Percentiles rank a stretch among this genome's conserved stretches.
Evolutionary conservation across 164 flowering plant species (phyloP).

Genomic region (Magnolia sinica): DNA sequence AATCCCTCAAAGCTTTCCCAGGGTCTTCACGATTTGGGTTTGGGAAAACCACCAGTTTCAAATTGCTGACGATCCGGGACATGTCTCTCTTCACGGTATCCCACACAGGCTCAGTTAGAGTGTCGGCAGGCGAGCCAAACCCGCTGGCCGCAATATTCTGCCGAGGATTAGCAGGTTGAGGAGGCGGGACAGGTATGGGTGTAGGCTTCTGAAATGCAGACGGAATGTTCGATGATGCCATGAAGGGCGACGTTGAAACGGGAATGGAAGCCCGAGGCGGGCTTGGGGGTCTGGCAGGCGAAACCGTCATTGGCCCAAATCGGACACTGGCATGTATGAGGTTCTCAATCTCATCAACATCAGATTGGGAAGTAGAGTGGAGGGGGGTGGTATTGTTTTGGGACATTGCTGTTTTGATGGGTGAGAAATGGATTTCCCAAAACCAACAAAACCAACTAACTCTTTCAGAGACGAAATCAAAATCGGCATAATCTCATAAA

Average conservation of each 20-base stretch:
- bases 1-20: slow-evolving; percentile 92
- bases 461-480: no score
- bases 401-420: slow-evolving; percentile 32
- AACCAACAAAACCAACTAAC: no score
- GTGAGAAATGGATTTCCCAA: background rate
- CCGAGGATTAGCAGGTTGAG: slow-evolving; percentile 15
- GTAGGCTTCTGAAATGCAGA: slow-evolving; percentile 24
- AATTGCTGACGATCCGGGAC: slow-evolving; percentile 81
- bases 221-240: slow-evolving; percentile 43
- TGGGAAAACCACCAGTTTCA: slow-evolving; percentile 96
- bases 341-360: slow-evolving; percentile 96
- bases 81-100: slow-evolving; percentile 94
- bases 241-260: slow-evolving; percentile 71
- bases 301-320: slow-evolving; percentile 55
- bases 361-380: slow-evolving; percentile 85
- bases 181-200: slow-evolving; percentile 21
- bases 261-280: slow-evolving; percentile 84
- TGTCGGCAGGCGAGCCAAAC: slow-evolving; percentile 74
- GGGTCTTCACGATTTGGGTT: slow-evolving; percentile 94
- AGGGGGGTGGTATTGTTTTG: slow-evolving; percentile 75
- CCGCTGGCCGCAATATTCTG: slow-evolving; percentile 34
- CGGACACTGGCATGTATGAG: slow-evolving; percentile 73
- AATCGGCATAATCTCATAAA: no score
- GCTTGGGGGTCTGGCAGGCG: slow-evolving; percentile 73
- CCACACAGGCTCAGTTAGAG: slow-evolving; percentile 94